These are phyloP conservation scores for Clausena lansium DNA, from an alignment of 345 rosid species.

Conservation along the genomic window DNA sequence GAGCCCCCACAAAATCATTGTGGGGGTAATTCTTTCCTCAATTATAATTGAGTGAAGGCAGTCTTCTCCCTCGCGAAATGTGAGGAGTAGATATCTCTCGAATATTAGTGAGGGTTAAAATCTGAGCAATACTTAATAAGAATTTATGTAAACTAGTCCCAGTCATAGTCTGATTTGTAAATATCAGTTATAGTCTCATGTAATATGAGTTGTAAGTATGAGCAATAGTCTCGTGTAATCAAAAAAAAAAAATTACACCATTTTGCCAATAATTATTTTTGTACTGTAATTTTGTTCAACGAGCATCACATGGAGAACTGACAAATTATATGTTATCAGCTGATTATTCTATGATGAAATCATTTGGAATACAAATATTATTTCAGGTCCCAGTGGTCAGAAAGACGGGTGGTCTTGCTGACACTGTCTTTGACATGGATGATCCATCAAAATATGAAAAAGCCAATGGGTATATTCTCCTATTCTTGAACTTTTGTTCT, in stretches of 20 bases:
- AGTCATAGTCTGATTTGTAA: too few relatives aligned
- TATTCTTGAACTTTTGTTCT: neutral
- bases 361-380: neutral
- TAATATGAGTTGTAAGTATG: too few relatives aligned
- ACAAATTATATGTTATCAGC: neutral
- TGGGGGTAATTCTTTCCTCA: too few relatives aligned
- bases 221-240: too few relatives aligned
- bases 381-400: constrained; percentile 56
- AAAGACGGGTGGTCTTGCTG: constrained; percentile 66
- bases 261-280: neutral
- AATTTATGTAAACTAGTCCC: too few relatives aligned
- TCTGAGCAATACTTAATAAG: too few relatives aligned
- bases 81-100: too few relatives aligned
- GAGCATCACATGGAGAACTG: neutral
- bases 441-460: constrained; percentile 33
- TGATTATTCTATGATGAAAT: neutral
- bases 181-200: too few relatives aligned
- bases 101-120: too few relatives aligned
- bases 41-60: too few relatives aligned
- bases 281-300: neutral
- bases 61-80: too few relatives aligned
- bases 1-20: too few relatives aligned
- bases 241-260: neutral
- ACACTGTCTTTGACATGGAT: constrained; percentile 56
- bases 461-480: constrained; percentile 49